These are phyloP conservation scores for Oleoguttula mirabilis DNA, from an alignment of 495 filamentous ascomycete genomes.

Conservation along the genomic window DNA sequence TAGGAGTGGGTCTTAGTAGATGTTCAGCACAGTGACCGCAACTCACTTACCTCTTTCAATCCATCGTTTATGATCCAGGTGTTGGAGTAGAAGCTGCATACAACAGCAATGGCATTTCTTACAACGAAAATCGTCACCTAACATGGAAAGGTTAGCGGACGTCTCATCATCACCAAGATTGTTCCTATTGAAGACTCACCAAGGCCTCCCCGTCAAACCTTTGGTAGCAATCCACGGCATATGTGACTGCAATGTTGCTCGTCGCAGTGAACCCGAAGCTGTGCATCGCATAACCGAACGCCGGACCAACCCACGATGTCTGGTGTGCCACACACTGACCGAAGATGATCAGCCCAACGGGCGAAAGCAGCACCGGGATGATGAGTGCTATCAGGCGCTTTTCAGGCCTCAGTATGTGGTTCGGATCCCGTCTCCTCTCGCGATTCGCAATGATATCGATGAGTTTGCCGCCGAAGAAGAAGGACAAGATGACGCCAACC, in stretches of 20 bases:
- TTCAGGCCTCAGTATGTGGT: conserved; percentile 7
- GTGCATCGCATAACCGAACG: conserved; percentile 18
- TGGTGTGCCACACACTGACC: conserved; percentile 11
- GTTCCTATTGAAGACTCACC: no score
- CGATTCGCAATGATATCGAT: conserved; percentile 17
- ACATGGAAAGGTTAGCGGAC: no score
- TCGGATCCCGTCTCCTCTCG: conserved; percentile 4
- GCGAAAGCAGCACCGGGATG: conserved; percentile 10
- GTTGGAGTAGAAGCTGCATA: conserved; percentile 11
- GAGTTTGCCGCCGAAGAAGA: conserved; percentile 19
- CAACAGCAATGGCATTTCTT: conserved; percentile 6
- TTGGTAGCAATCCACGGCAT: conserved; percentile 18
- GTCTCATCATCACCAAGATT: no score
- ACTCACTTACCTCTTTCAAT: not conserved
- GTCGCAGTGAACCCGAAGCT: conserved; percentile 16
- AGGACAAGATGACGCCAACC: conserved; percentile 14
- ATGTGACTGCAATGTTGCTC: conserved; percentile 17
- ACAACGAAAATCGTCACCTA: conserved; percentile 11
- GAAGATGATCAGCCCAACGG: conserved; percentile 16
- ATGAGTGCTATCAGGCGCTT: conserved; percentile 12
- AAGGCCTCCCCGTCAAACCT: conserved; percentile 7
- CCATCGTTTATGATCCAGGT: conserved; percentile 4
- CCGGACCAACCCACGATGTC: conserved; percentile 13
- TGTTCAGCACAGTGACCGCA: not conserved
- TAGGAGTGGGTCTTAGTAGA: not conserved